These are phyloP conservation scores for Phytophthora sansomeana DNA, from an alignment of 352 stramenopile species.

Conservation along the genomic window DNA sequence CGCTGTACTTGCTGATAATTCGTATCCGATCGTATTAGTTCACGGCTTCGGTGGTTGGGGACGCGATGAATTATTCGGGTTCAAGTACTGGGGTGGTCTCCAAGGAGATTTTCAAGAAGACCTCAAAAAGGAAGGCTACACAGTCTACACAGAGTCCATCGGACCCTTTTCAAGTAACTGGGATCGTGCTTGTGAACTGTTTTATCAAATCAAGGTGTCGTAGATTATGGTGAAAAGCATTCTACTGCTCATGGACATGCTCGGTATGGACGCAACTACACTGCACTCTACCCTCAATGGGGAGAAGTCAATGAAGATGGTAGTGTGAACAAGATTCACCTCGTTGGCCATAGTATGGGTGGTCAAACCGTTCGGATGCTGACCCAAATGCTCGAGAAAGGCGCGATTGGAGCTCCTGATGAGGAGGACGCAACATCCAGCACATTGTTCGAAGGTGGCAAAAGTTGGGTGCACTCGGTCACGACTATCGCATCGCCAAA, in stretches of 20 bases:
- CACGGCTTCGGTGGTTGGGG: slow-evolving; percentile 52
- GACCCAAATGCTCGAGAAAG: slow-evolving; percentile 56
- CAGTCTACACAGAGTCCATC: slow-evolving; percentile 47
- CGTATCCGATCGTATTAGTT: slow-evolving; percentile 52
- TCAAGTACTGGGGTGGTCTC: slow-evolving; percentile 51
- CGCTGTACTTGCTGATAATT: slow-evolving; percentile 24
- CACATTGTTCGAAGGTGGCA: slow-evolving; percentile 45
- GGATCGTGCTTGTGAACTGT: slow-evolving; percentile 60
- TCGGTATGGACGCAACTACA: slow-evolving; percentile 41
- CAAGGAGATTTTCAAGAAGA: slow-evolving; percentile 46
- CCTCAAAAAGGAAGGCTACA: slow-evolving; percentile 40
- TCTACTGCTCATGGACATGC: slow-evolving; percentile 32
- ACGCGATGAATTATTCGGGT: slow-evolving; percentile 34
- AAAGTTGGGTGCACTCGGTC: slow-evolving; percentile 62
- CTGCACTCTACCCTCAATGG: slow-evolving; percentile 61
- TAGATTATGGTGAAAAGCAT: slow-evolving; percentile 53
- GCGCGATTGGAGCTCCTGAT: slow-evolving; percentile 35
- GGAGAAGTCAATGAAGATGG: slow-evolving; percentile 38
- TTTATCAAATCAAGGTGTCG: slow-evolving; percentile 57
- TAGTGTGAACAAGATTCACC: slow-evolving; percentile 58
- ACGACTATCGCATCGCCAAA: slow-evolving; percentile 58
- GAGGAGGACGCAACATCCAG: slow-evolving; percentile 31
- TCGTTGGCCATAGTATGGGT: slow-evolving; percentile 74
- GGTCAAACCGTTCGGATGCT: slow-evolving; percentile 73
- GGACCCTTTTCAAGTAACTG: slow-evolving; percentile 59